Conservation (phyloP, 805 yeast genomes). For the Wickerhamomyces tratensis region DNA sequence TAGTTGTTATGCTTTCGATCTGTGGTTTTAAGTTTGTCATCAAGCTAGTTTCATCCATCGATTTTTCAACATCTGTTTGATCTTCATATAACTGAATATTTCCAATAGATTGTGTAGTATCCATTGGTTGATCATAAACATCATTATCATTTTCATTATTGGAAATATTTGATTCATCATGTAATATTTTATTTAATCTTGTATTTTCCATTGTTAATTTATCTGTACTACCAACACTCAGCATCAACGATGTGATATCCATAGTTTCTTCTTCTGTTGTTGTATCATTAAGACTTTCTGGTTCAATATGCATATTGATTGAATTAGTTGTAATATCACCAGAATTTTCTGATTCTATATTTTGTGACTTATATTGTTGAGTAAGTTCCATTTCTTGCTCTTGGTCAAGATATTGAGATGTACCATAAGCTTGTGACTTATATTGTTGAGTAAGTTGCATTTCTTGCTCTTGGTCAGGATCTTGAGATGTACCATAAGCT, state of each 20-base stretch:
- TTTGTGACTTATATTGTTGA: no score
- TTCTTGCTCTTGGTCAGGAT: slow-evolving; percentile 9
- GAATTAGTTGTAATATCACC: not conserved
- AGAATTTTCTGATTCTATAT: not conserved
- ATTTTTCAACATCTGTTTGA: not conserved
- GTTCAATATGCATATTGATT: not conserved
- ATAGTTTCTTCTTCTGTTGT: slow-evolving; percentile 1
- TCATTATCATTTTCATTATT: not conserved
- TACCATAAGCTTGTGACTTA: no score
- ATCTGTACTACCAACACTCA: slow-evolving; percentile 6
- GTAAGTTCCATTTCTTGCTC: no score
- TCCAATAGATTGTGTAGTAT: not conserved
- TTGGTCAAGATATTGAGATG: not conserved
- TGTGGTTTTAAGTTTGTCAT: no score
- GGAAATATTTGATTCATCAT: not conserved
- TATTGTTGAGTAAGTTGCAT: slow-evolving; percentile 19
- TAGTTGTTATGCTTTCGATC: not conserved
- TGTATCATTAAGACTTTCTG: not conserved
- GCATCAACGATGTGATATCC: slow-evolving; percentile 9
- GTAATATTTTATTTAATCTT: not conserved
- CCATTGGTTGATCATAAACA: not conserved
- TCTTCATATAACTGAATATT: not conserved
- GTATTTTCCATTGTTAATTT: slow-evolving; percentile 1
- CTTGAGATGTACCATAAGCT: not conserved
- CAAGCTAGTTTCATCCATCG: no score